A percentile compares a stretch with the other conserved stretches of the same genome.
phyloP scores from a whole-genome alignment of 2,329 filamentous ascomycete genomes.

The Fusarium bactridioides region DNA sequence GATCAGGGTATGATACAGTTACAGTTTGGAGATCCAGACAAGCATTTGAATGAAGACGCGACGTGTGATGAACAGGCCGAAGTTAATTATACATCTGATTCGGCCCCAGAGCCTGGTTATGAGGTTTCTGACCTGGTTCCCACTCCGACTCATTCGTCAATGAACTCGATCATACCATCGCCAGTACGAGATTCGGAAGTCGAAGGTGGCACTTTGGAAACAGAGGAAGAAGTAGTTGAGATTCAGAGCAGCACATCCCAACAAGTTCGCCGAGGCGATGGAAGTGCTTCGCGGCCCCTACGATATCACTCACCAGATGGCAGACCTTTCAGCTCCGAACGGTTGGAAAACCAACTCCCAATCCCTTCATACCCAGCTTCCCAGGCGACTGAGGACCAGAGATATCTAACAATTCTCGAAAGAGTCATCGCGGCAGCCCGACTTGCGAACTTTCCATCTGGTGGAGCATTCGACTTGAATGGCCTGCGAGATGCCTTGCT shows the following conservation, averaged over 20 bases:
- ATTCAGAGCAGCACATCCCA: background rate
- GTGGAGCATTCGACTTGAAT: conserved; percentile 18
- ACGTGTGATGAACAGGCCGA: background rate
- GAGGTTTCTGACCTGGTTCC: background rate
- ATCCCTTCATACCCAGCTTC: background rate
- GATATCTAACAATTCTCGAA: conserved; percentile 11
- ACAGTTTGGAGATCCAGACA: conserved; percentile 7
- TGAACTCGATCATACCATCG: background rate
- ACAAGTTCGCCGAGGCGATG: background rate
- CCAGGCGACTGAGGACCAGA: background rate
- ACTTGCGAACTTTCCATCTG: conserved; percentile 7
- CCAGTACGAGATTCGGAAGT: background rate
- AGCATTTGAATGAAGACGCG: background rate
- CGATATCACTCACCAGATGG: background rate
- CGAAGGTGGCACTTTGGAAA: background rate
- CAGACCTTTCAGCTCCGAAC: background rate
- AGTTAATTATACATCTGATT: background rate
- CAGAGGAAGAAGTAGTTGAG: background rate
- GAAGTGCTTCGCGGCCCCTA: background rate
- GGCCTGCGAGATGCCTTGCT: conserved; percentile 4
- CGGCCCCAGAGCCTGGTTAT: background rate
- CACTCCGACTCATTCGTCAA: conserved; percentile 2
- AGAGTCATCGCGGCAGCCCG: conserved; percentile 19
- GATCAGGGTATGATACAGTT: conserved; percentile 27
- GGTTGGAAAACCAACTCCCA: background rate